Base-by-base conservation (phyloP, 441 rosid species). In the Rhodomyrtus psidioides region DNA sequence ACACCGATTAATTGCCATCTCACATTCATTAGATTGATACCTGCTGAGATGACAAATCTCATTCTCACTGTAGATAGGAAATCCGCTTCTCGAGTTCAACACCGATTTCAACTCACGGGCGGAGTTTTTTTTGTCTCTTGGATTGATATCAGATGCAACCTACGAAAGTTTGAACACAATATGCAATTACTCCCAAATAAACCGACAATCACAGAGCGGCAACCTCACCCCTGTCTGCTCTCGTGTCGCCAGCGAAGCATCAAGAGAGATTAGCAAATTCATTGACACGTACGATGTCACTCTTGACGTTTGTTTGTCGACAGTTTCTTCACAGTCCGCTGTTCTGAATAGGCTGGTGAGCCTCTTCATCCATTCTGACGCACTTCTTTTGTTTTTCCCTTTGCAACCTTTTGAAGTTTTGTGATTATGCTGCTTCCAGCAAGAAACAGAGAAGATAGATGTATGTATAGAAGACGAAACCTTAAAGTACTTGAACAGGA, bases 401-500 rank as follows among this genome's bases (percentile, higher is more conserved):
- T 56, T 13, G n/a, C 10, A 83, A 15, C 58, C 10, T 82, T 21
- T 27, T 23, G 7, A 39, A 19, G 57, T 58, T 84, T 59, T 74
- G 15, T 51, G 53, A 58, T 28, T 6, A 65, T 65, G 76, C 26
- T 34, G 26, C 26, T 65, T 65, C 76, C 89, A 91, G 95, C 90
- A 89, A 86, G 85, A 51, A 26, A 28, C 87, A 12, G 90, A 86
- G 60, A 82, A 86, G 27, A 86, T 89, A 57, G 94, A 93, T 84
- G 91, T 92, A 5, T 93, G 94, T 59, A 85, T 91, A 12, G 91
- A 89, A 83, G 94, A 91, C 54, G 82, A 93, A 88, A 88, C 91
- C 2, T 0, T 28, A 57, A 84, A 84, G 46, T 94, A 94, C 86
- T 85, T 92, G 84, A 94, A 92, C 86, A 84, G 94, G 86, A 88